These are phyloP conservation scores for Fagus sylvatica DNA, from an alignment of 306 rosid genomes.

Conservation along the genomic window DNA sequence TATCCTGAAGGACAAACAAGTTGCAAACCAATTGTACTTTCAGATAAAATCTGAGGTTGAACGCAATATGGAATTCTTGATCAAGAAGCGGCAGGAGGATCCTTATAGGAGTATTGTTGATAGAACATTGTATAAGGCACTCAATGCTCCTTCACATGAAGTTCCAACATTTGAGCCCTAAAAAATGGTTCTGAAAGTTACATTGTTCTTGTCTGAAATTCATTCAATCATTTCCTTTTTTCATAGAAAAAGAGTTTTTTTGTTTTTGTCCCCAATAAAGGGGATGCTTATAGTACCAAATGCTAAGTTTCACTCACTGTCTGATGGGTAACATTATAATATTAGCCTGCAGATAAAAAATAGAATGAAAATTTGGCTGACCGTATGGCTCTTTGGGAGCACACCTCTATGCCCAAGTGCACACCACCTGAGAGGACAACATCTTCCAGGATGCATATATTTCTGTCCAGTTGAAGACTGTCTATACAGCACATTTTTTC, in stretches of 20 bases:
- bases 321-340: neutral
- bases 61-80: constrained; percentile 54
- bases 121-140: constrained; percentile 52
- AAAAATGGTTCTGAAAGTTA: constrained; percentile 22
- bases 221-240: neutral
- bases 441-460: too few species aligned
- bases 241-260: neutral
- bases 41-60: constrained; percentile 77
- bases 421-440: too few species aligned
- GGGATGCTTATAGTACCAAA: too few species aligned
- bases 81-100: constrained; percentile 86
- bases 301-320: too few species aligned
- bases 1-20: constrained; percentile 58
- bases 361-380: neutral
- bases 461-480: too few species aligned
- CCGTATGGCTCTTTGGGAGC: too few species aligned
- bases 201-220: constrained; percentile 5
- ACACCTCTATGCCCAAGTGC: too few species aligned
- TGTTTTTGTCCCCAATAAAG: neutral
- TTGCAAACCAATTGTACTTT: constrained; percentile 68
- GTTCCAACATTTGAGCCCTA: constrained; percentile 80
- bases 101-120: constrained; percentile 74
- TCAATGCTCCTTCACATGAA: constrained; percentile 38
- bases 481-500: neutral
- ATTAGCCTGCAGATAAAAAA: neutral